A percentile compares a stretch with the other conserved stretches of the same genome.
Conservation (phyloP, 129 eudicot genomes). For the Glebionis coronaria region DNA sequence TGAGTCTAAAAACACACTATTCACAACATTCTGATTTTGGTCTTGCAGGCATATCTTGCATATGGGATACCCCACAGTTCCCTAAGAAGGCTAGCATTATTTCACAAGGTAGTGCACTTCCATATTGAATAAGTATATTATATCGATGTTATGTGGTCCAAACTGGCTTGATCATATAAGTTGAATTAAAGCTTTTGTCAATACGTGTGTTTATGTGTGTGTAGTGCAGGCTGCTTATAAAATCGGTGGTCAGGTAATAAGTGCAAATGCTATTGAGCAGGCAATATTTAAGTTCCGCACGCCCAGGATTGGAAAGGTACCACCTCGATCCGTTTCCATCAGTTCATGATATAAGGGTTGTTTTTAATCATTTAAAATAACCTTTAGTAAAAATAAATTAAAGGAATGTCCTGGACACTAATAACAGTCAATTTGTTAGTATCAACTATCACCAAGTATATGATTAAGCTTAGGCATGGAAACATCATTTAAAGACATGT, state of each 20-base stretch:
- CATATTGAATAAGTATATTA: neutral
- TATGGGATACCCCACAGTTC: slow-evolving; percentile 84
- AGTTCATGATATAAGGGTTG: neutral
- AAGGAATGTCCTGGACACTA: neutral
- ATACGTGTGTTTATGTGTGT: slow-evolving; percentile 42
- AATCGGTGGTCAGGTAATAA: slow-evolving; percentile 63
- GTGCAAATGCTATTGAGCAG: slow-evolving; percentile 78
- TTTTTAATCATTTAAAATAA: neutral
- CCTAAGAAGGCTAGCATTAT: slow-evolving; percentile 80
- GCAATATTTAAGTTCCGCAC: slow-evolving; percentile 65
- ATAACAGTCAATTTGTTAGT: neutral
- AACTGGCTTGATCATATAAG: neutral
- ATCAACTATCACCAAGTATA: no score
- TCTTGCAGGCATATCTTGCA: slow-evolving; percentile 75
- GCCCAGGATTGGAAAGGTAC: slow-evolving; percentile 77
- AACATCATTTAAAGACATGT: neutral
- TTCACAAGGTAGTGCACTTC: slow-evolving; percentile 75
- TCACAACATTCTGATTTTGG: slow-evolving; percentile 9
- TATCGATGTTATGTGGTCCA: slow-evolving; percentile 5
- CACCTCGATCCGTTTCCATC: neutral
- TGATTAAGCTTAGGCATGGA: neutral
- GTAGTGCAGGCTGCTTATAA: slow-evolving; percentile 94
- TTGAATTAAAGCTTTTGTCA: slow-evolving; percentile 6
- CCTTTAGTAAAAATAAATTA: neutral
- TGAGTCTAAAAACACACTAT: slow-evolving; percentile 1